Conservation (phyloP, 305 asterid genomes). For the Fraxinus greggii region DNA sequence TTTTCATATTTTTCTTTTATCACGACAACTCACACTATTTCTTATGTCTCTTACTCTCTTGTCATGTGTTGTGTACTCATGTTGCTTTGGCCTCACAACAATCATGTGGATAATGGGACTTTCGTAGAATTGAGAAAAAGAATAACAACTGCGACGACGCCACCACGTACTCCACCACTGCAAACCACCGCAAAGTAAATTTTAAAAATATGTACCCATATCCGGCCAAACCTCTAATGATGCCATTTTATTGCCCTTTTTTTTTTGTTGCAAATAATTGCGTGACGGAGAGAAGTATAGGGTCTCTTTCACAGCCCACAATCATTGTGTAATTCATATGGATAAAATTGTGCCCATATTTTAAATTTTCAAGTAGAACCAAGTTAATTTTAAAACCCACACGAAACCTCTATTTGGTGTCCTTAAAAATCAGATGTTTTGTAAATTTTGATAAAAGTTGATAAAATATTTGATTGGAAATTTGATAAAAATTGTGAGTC, state of each 20-base stretch:
- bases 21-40: constrained; percentile 20
- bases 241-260: constrained; percentile 15
- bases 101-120: constrained; percentile 23
- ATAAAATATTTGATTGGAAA: too few species aligned
- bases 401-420: too few species aligned
- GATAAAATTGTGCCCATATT: neutral
- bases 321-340: neutral
- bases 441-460: too few species aligned
- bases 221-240: constrained; percentile 28
- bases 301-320: neutral
- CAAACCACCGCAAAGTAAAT: too few species aligned
- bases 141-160: neutral
- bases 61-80: constrained; percentile 21
- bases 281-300: neutral
- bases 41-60: constrained; percentile 18
- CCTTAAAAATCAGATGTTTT: too few species aligned
- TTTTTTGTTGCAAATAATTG: constrained; percentile 12
- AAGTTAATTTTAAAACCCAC: too few species aligned
- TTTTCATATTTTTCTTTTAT: too few species aligned
- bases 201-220: neutral
- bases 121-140: neutral
- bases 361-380: too few species aligned
- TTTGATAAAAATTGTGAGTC: too few species aligned
- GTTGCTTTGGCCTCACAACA: constrained; percentile 16
- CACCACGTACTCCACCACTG: too few species aligned